Evolutionary conservation across 495 filamentous ascomycete species (phyloP).

Genomic region (Lichina pygmaea): DNA sequence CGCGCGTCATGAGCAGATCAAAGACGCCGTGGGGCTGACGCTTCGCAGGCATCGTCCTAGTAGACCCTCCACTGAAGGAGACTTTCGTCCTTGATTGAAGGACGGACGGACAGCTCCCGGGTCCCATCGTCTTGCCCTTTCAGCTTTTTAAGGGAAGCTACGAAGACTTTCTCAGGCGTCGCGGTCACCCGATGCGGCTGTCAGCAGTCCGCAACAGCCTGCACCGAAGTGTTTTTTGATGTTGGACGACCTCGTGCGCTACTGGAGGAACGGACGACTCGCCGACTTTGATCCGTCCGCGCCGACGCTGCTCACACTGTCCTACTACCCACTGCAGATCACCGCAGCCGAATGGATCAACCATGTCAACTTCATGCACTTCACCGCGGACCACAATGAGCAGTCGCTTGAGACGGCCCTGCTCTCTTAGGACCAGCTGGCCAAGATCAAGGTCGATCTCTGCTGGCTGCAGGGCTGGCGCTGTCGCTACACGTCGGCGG

Average conservation of each 20-base stretch:
- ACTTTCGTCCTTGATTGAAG: not conserved
- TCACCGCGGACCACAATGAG: conserved; percentile 5
- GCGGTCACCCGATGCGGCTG: too few relatives aligned
- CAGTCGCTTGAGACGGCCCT: conserved; percentile 1
- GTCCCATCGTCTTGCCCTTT: not conserved
- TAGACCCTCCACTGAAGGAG: conserved; percentile 3
- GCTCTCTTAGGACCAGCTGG: not conserved
- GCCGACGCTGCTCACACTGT: conserved; percentile 3
- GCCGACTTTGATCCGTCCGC: conserved; percentile 1
- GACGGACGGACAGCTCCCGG: not conserved
- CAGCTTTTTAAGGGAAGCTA: not conserved
- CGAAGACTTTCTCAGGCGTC: not conserved
- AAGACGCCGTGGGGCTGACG: not conserved
- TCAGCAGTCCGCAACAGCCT: too few relatives aligned
- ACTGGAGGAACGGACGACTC: conserved; percentile 1
- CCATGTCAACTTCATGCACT: conserved; percentile 4
- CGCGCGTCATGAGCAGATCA: not conserved
- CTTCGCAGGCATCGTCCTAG: conserved; percentile 2
- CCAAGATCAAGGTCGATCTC: not conserved
- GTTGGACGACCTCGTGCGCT: not conserved
- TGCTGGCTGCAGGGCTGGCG: not conserved
- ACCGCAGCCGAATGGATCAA: conserved; percentile 5
- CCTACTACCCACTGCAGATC: conserved; percentile 6
- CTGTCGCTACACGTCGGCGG: not conserved
- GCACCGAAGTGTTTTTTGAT: not conserved